These are phyloP conservation scores for Tetrapisispora arboricola DNA, from an alignment of 805 yeast species.

Conservation along the genomic window DNA sequence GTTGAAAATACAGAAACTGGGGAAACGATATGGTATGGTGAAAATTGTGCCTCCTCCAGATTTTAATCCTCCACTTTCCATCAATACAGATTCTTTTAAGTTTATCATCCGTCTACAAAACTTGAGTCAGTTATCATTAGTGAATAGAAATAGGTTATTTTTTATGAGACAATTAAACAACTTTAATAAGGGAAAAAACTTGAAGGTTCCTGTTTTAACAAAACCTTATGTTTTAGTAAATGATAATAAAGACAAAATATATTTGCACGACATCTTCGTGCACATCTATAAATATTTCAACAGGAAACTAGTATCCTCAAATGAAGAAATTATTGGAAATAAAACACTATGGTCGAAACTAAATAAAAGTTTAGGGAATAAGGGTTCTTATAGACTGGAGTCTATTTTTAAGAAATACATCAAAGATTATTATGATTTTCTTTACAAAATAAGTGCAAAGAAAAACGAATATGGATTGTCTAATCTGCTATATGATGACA, in stretches of 20 bases:
- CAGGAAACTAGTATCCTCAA: not conserved
- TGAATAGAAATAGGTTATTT: conserved; percentile 51
- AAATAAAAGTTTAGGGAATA: conserved; percentile 7
- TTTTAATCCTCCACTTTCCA: conserved; percentile 43
- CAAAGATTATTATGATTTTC: conserved; percentile 27
- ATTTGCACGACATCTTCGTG: conserved; percentile 34
- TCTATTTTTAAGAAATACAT: conserved; percentile 20
- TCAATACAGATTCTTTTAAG: conserved; percentile 42
- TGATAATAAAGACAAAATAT: conserved; percentile 8
- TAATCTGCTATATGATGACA: conserved; percentile 9
- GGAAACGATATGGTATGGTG: conserved; percentile 59
- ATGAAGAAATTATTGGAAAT: conserved; percentile 8
- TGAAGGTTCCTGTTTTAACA: not conserved
- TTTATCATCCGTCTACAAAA: conserved; percentile 65
- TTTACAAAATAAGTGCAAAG: conserved; percentile 13
- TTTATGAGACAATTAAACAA: conserved; percentile 54
- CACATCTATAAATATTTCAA: conserved; percentile 20
- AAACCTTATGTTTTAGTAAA: not conserved
- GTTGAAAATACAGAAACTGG: conserved; percentile 34
- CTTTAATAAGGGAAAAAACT: conserved; percentile 25
- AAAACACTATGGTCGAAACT: conserved; percentile 23
- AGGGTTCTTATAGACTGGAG: not conserved
- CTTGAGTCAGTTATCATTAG: conserved; percentile 51
- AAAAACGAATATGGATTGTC: not conserved
- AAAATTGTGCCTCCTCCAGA: conserved; percentile 55